Percentiles rank a stretch among this genome's conserved stretches.
Conservation (phyloP, 2,329 filamentous ascomycete species). For the Xylariaceae sp. region DNA sequence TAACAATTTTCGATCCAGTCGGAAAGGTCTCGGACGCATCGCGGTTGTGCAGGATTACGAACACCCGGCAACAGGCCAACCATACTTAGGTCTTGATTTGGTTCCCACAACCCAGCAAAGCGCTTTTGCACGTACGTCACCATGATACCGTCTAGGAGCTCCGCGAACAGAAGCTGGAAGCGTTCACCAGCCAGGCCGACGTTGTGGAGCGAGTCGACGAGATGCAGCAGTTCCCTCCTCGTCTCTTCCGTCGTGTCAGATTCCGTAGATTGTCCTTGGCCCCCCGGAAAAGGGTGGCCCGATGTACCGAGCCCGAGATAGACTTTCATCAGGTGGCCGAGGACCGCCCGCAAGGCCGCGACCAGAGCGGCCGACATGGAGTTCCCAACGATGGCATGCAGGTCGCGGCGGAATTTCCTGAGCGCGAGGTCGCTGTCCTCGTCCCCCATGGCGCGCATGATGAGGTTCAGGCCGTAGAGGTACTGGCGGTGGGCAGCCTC, state of each 20-base stretch:
- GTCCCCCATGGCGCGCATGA: slow-evolving; percentile 39
- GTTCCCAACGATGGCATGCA: slow-evolving; percentile 59
- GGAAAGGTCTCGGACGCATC: slow-evolving; percentile 51
- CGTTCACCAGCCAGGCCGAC: slow-evolving; percentile 62
- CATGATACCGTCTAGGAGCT: slow-evolving; percentile 61
- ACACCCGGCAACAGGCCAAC: slow-evolving; percentile 15
- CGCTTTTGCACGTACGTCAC: slow-evolving; percentile 52
- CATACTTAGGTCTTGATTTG: slow-evolving; percentile 17
- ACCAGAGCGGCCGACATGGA: slow-evolving; percentile 48
- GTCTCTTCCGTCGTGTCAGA: slow-evolving; percentile 29
- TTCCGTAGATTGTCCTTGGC: slow-evolving; percentile 12
- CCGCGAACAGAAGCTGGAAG: slow-evolving; percentile 64
- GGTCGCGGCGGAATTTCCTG: slow-evolving; percentile 49
- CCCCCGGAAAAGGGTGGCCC: slow-evolving; percentile 3
- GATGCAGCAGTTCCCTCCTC: slow-evolving; percentile 42
- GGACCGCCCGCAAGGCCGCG: slow-evolving; percentile 44
- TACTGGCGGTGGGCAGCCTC: slow-evolving; percentile 53
- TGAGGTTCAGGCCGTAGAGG: slow-evolving; percentile 43
- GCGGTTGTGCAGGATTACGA: slow-evolving; percentile 33
- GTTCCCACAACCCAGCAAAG: slow-evolving; percentile 57
- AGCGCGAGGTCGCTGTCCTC: slow-evolving; percentile 30
- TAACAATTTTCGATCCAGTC: slow-evolving; percentile 64
- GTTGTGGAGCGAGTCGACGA: slow-evolving; percentile 52
- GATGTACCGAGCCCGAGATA: slow-evolving; percentile 34
- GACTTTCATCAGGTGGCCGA: slow-evolving; percentile 44